Conservation (phyloP, 768 basidiomycete species). For the Lenzites betulinus region DNA sequence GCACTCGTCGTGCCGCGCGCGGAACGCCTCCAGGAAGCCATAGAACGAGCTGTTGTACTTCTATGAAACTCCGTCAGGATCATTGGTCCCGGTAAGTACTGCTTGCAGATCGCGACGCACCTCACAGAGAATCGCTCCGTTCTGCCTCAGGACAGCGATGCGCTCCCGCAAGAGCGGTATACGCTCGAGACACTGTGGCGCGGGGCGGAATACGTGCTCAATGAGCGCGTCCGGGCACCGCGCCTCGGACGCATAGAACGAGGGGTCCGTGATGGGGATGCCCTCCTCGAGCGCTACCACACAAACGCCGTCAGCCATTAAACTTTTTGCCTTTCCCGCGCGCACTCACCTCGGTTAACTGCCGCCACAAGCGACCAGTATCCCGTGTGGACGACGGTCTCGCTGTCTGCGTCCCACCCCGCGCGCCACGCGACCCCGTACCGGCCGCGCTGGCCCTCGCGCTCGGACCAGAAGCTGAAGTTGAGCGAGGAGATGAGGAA, state of each 20-base stretch:
- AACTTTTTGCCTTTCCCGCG: background rate
- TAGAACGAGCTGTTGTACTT: slow-evolving; percentile 71
- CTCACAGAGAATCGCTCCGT: slow-evolving; percentile 68
- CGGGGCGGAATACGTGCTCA: slow-evolving; percentile 66
- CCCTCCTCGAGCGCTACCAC: slow-evolving; percentile 68
- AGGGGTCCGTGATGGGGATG: slow-evolving; percentile 78
- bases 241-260: slow-evolving; percentile 71
- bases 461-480: slow-evolving; percentile 88
- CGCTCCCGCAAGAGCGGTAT: slow-evolving; percentile 75
- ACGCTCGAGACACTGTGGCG: slow-evolving; percentile 55
- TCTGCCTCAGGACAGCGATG: slow-evolving; percentile 75
- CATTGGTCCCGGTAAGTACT: no score
- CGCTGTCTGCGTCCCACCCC: slow-evolving; percentile 58
- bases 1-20: slow-evolving; percentile 47
- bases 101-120: slow-evolving; percentile 36
- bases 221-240: slow-evolving; percentile 74
- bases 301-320: background rate
- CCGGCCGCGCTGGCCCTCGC: slow-evolving; percentile 54
- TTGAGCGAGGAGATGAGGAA: slow-evolving; percentile 86
- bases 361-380: slow-evolving; percentile 89
- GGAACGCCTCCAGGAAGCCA: slow-evolving; percentile 65
- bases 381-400: slow-evolving; percentile 63
- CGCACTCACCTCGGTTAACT: slow-evolving; percentile 67
- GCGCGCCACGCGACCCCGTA: slow-evolving; percentile 81
- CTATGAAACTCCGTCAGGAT: slow-evolving; percentile 35